Conservation (phyloP, 345 rosid genomes). For the Acer saccharum region DNA sequence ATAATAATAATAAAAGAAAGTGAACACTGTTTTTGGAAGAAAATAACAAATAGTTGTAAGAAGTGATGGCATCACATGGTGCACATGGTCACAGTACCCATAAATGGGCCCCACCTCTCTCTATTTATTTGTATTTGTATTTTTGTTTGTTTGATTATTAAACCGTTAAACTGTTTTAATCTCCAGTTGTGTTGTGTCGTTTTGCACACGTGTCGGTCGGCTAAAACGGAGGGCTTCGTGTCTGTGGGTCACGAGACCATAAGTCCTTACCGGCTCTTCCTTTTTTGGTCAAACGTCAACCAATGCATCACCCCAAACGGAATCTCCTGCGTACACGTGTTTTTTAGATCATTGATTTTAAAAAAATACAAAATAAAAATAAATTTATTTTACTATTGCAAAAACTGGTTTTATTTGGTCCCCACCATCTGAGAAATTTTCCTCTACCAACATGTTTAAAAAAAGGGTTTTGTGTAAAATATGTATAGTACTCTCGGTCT, state of each 20-base stretch:
- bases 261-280: slow-evolving; percentile 9
- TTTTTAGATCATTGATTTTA: neutral
- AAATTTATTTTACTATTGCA: no score
- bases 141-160: neutral
- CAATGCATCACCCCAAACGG: neutral
- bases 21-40: neutral
- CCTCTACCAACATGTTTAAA: no score
- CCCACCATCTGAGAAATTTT: no score
- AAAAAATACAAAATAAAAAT: no score
- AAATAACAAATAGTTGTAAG: neutral
- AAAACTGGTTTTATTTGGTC: no score
- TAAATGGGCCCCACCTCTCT: neutral
- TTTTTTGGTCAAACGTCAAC: slow-evolving; percentile 21
- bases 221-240: slow-evolving; percentile 16
- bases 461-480: no score
- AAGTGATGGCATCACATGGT: slow-evolving; percentile 13
- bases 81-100: slow-evolving; percentile 18
- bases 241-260: slow-evolving; percentile 21
- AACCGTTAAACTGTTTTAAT: slow-evolving; percentile 7
- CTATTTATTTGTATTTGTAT: neutral
- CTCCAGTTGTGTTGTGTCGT: neutral
- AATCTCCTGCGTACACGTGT: slow-evolving; percentile 21
- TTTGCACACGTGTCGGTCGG: slow-evolving; percentile 27
- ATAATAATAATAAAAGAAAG: neutral
- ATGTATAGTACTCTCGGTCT: no score